Conservation (phyloP, 345 rosid genomes). For the Acer negundo region DNA sequence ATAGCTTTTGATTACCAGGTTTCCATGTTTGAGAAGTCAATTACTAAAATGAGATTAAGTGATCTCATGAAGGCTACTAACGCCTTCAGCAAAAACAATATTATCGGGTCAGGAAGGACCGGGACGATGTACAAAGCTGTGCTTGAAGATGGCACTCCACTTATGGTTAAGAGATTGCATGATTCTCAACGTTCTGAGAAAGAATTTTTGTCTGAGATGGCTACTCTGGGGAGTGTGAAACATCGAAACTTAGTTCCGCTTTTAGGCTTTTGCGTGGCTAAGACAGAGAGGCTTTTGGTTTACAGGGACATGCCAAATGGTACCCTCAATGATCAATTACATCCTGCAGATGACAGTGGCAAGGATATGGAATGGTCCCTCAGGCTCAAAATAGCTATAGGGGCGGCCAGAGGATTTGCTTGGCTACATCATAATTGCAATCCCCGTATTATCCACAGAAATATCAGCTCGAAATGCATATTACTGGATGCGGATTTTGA, state of each 20-base stretch:
- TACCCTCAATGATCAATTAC: conserved; percentile 60
- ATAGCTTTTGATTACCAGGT: conserved; percentile 51
- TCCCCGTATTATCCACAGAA: conserved; percentile 92
- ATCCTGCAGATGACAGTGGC: conserved; percentile 40
- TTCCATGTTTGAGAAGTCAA: conserved; percentile 78
- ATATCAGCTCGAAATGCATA: conserved; percentile 92
- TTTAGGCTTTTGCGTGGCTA: conserved; percentile 74
- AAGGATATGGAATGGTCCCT: conserved; percentile 79
- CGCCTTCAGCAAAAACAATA: conserved; percentile 71
- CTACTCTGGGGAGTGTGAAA: conserved; percentile 77
- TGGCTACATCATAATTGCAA: conserved; percentile 97
- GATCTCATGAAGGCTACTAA: conserved; percentile 93
- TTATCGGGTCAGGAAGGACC: conserved; percentile 83
- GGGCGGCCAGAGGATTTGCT: conserved; percentile 84
- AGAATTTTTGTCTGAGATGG: conserved; percentile 81
- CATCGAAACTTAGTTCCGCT: conserved; percentile 88
- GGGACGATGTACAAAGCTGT: conserved; percentile 84
- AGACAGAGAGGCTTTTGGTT: conserved; percentile 75
- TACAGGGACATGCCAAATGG: conserved; percentile 82
- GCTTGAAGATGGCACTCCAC: conserved; percentile 67
- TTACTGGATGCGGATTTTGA: conserved; percentile 75
- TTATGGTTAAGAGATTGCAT: conserved; percentile 90
- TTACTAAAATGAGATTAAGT: conserved; percentile 71
- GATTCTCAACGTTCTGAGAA: conserved; percentile 88
- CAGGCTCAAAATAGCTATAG: conserved; percentile 83